A percentile compares a stretch with the other conserved stretches of the same genome.
Conservation (phyloP, 805 yeast genomes). For the Naumovozyma dairenensis region DNA sequence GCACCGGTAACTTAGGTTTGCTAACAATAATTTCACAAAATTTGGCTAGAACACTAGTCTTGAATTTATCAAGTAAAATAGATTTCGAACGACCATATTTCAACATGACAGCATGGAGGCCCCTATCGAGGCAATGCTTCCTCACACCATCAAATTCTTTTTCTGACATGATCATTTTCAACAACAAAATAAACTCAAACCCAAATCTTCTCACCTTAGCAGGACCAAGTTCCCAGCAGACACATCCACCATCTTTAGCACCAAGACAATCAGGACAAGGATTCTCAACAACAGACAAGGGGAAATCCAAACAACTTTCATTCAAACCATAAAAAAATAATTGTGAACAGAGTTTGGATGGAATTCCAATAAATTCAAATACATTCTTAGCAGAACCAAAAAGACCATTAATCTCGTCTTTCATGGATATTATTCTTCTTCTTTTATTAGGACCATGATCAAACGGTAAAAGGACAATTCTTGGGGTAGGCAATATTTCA, state of each 20-base stretch:
- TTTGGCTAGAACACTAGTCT: background rate
- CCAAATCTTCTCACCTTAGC: background rate
- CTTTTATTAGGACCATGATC: background rate
- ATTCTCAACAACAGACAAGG: background rate
- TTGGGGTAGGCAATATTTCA: background rate
- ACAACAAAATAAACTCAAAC: background rate
- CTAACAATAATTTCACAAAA: background rate
- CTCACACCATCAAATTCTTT: background rate
- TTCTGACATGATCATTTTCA: background rate
- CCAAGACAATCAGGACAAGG: background rate
- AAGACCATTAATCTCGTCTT: background rate
- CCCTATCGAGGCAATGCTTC: background rate
- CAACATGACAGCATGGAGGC: background rate
- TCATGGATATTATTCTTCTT: background rate
- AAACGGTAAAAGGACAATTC: background rate
- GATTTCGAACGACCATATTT: background rate
- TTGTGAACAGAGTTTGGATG: background rate
- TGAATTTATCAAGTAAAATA: background rate
- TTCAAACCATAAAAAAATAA: background rate
- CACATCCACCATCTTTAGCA: background rate
- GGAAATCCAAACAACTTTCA: background rate
- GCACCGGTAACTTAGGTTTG: background rate
- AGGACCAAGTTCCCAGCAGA: background rate
- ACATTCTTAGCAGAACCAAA: background rate
- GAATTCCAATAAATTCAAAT: background rate